A percentile compares a stretch with the other conserved stretches of the same genome.
Evolutionary conservation across 2,329 filamentous ascomycete species (phyloP).

Genomic region (Talaromyces sp.): DNA sequence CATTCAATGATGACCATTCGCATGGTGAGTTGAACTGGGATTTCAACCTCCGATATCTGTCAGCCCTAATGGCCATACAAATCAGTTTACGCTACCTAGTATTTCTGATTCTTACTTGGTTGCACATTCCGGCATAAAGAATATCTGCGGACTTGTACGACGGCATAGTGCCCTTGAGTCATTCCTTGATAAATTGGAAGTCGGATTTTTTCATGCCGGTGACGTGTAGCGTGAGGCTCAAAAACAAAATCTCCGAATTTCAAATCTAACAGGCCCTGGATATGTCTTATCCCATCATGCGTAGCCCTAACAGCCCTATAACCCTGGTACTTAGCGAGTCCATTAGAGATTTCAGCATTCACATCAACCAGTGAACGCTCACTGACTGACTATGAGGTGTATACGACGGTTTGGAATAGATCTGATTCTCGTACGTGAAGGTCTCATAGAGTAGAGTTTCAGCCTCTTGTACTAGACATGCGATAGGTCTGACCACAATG

Average conservation of each 20-base stretch:
- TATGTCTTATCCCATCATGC: neutral
- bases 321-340: neutral
- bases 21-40: neutral
- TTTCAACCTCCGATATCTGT: neutral
- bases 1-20: neutral
- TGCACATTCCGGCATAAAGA: no score
- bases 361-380: neutral
- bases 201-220: neutral
- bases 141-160: neutral
- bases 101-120: no score
- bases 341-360: neutral
- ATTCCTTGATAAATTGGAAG: neutral
- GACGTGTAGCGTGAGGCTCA: neutral
- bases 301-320: neutral
- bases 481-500: no score
- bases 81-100: neutral
- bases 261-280: neutral
- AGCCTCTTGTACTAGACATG: no score
- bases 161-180: neutral
- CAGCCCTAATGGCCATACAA: neutral
- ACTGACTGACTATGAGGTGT: neutral
- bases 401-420: no score
- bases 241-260: neutral
- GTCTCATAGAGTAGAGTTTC: no score
- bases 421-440: no score